Evolutionary conservation across 257 asterid species (phyloP).

Genomic region (Penstemon davidsonii): DNA sequence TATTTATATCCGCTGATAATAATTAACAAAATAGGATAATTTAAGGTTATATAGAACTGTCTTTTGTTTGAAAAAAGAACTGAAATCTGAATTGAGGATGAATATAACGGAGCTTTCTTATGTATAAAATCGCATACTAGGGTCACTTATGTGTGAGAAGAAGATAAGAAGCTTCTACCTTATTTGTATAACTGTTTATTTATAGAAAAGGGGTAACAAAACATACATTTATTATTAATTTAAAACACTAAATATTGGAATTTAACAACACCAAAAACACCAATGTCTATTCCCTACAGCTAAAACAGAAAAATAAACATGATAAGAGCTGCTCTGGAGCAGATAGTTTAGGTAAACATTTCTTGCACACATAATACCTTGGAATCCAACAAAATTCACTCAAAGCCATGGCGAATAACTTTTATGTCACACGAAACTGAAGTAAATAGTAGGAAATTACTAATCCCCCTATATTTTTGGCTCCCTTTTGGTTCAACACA

Average conservation of each 20-base stretch:
- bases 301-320: neutral
- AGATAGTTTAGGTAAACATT: neutral
- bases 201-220: neutral
- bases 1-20: neutral
- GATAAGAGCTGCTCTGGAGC: neutral
- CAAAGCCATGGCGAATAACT: neutral
- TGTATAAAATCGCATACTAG: neutral
- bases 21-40: neutral
- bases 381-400: neutral
- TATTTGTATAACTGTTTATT: neutral
- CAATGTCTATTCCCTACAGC: neutral
- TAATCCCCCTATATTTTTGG: no score
- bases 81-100: neutral
- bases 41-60: neutral
- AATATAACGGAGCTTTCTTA: neutral
- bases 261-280: neutral
- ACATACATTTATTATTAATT: neutral
- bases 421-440: conserved; percentile 1
- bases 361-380: neutral
- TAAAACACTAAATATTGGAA: neutral
- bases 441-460: neutral
- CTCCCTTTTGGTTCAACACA: no score
- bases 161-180: no score
- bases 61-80: neutral
- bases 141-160: neutral